Base-by-base conservation (phyloP, 176 grass and related monocot species). In the Zoysia pacifica region DNA sequence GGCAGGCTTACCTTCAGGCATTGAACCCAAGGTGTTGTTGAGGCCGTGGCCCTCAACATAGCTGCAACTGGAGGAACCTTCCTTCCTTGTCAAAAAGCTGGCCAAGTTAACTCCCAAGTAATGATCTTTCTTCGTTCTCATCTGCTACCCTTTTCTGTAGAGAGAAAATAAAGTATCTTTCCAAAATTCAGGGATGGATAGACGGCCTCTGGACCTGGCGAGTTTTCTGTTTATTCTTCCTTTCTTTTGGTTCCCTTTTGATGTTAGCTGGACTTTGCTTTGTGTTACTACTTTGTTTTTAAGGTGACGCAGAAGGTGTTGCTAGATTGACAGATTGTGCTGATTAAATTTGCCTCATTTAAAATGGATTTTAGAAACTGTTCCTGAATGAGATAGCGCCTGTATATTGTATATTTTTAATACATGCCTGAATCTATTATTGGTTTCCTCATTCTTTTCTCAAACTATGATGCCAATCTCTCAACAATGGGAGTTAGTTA, bases 31-130 rank as follows among this genome's bases (percentile, higher is more conserved):
- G 96, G 90, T 46, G 86, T 79, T 52, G 90, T 79, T 52, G 90
- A 94, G 66, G 81, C 85, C 59, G 93, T 94, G 96, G 16, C 84
- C 65, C 96, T 93, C 4, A 84, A 78, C 0, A 47, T 89, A 36
- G 28, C 78, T 52, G 13, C 83, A 7, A 67, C 79, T 0, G 81
- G 83, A 67, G 83, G 81, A 49, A 84, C 81, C 18, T 75, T 95
- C 54, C 95, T 94, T 35, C 54, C 95, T 94, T 35, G 81, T 95
- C 62, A 93, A 88, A 72, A 94, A 91, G 75, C 76, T 99, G 1
- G 81, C 88, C 65, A 84, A 62, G 86, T 63, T 87, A 35, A 70
- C 67, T 14, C 90, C 88, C 61, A 89, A 73, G 92, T 95, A 62
- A 62, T 62, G 9, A 62, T 62, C 59, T 62, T 60, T 60, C 7